Base-by-base conservation (phyloP, 345 rosid species). In the Gossypium rotundifolium region DNA sequence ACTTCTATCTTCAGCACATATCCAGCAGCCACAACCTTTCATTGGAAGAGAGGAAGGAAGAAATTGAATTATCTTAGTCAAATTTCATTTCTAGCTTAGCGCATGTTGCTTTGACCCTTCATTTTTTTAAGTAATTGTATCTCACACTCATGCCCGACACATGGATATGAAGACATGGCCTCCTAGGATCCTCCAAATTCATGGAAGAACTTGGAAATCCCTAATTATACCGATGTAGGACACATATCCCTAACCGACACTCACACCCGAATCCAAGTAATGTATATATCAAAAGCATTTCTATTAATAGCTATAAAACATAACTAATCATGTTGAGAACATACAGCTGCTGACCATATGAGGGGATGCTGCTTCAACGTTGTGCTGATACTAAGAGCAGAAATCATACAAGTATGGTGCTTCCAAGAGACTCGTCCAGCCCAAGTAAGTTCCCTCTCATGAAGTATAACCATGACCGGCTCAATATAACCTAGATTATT, bases 381-480 rank as follows among this genome's bases (percentile, higher is more conserved):
- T 63, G 98, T 89, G 82, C 93, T 95, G 81, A 95, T 93, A 82
- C 98, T 95, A 80, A 95, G 89, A 18, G 98, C 98, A 82, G 99
- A 91, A 79, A 95, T 83, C 91, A 80, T 85, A 88, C 98, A 90
- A 74, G 99, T 93, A 75, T 95, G 99, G 80, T 90, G 91, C 85
- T 95, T 95, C 98, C 96, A 95, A 10, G 76, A 75, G 74, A 89
- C 77, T 74, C 97, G 86, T 69, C 99, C 99, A 46, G 98, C 97
- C 97, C 99, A 93, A 61, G 96, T 91, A 82, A 83, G 93, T 85
- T 95, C 98, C 83, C 80, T 83, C 78, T 93, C 99, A 71, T 95
- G 99, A 84, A 95, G 98, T 82, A 93, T 84, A 80, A 93, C 93
- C 90, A 93, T 84, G 85, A 93, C 94, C 69, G 96, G 99, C 84